Evolutionary conservation across 1,139 yeast genomes (phyloP), one percentile per base, ranked within the genome.

Genomic region (Suhomyces yuchorum): DNA sequence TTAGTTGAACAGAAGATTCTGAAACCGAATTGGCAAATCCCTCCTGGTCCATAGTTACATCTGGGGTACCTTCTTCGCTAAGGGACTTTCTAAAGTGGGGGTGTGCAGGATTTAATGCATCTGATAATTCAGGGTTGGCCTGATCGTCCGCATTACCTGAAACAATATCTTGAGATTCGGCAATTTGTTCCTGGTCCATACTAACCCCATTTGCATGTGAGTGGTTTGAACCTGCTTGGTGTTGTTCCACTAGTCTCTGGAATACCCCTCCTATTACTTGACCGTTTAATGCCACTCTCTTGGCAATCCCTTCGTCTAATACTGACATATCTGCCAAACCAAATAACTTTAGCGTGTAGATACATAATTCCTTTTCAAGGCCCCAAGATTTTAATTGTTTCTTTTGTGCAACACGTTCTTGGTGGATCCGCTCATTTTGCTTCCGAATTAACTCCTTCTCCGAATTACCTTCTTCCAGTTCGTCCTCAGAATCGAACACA

Each of bases 331-430:
- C 75, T 20, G 68, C 56, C 47, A 84, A 63, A 7, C 77, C 70
- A 39, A 76, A 65, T 39, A 86, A 46, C 57, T 84, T 84, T 23
- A 83, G 65, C 0, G 80, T 65, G 51, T 65, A 81, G 3, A 79
- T 67, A 50, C 83, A 75, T n/a, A 86, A 63, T 19, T 71, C 76
- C 48, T 70, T 73, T 54, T 81, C 83, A 6, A 65, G 58, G 8
- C 55, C 56, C 76, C 77, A 72, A 4, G 56, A 50, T 17, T 53
- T 46, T 20, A 53, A 53, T 37, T 58, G 56, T 41, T 33, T 51
- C 34, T 37, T 46, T 33, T 32, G 44, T 35, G 24, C 12, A 36
- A 55, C 57, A 24, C 50, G 52, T 34, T 41, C 39, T 26, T 51
- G 45, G 23, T 49, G 51, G 12, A 39, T 50, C 41, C 47, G 50